Percentiles rank a stretch among this genome's conserved stretches.
Conservation (phyloP, 805 yeast species). For the Candida odintsovae region DNA sequence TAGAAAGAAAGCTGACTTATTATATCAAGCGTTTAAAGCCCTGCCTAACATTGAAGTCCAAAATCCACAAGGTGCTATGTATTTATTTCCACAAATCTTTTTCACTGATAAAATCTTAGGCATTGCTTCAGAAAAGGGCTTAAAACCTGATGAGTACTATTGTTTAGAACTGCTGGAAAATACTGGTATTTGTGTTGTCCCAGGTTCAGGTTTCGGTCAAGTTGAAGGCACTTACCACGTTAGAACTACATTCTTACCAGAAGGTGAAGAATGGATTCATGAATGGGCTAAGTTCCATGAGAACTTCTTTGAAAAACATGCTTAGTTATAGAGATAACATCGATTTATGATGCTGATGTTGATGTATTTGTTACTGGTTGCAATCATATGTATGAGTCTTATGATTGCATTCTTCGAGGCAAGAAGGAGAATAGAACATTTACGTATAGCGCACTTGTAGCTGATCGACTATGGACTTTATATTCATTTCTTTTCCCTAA, state of each 20-base stretch:
- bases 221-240: slow-evolving; percentile 83
- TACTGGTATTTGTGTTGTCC: slow-evolving; percentile 96
- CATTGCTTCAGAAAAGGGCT: slow-evolving; percentile 49
- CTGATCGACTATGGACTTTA: too few relatives aligned
- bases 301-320: slow-evolving; percentile 43
- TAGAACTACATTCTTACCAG: slow-evolving; percentile 95
- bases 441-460: too few relatives aligned
- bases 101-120: slow-evolving; percentile 59
- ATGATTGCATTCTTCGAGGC: not conserved
- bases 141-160: slow-evolving; percentile 81
- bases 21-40: slow-evolving; percentile 64
- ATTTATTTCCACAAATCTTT: slow-evolving; percentile 76
- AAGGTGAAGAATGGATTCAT: slow-evolving; percentile 85
- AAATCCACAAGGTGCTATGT: slow-evolving; percentile 97
- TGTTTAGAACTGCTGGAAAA: slow-evolving; percentile 75
- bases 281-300: slow-evolving; percentile 77
- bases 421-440: too few relatives aligned
- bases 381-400: not conserved
- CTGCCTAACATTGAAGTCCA: slow-evolving; percentile 85
- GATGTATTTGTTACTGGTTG: not conserved
- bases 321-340: not conserved
- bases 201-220: slow-evolving; percentile 97
- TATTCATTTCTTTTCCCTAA: not conserved
- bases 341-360: not conserved
- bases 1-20: slow-evolving; percentile 51